Conservation (phyloP, 169 alveolate species). For the Plasmodium vivax region DNA sequence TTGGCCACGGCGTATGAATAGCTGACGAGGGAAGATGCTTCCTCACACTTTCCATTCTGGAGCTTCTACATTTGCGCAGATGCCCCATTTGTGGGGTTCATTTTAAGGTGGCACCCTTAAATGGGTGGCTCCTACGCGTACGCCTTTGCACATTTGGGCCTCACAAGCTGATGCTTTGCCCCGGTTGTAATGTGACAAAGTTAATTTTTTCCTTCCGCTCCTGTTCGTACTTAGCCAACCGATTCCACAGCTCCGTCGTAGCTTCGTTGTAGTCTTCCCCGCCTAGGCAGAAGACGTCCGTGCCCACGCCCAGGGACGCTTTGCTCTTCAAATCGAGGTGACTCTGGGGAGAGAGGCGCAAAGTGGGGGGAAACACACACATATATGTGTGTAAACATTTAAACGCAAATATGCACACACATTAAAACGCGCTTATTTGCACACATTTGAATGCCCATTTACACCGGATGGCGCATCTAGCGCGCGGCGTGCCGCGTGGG, state of each 20-base stretch:
- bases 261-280: slow-evolving; percentile 74
- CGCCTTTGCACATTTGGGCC: background rate
- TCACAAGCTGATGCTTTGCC: slow-evolving; percentile 27
- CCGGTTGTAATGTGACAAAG: slow-evolving; percentile 70
- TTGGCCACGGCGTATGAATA: slow-evolving; percentile 72
- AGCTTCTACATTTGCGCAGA: background rate
- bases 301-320: slow-evolving; percentile 52
- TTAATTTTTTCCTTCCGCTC: slow-evolving; percentile 49
- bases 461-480: background rate
- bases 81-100: background rate
- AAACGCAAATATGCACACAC: background rate
- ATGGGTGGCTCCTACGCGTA: background rate
- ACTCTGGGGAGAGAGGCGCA: background rate
- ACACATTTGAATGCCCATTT: too few species aligned
- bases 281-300: slow-evolving; percentile 73
- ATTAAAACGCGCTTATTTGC: too few species aligned
- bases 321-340: slow-evolving; percentile 67
- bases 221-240: slow-evolving; percentile 30
- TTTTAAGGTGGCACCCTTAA: background rate
- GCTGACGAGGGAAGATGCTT: background rate
- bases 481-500: background rate
- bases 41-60: background rate
- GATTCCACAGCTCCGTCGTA: slow-evolving; percentile 22
- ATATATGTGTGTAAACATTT: background rate
- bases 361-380: background rate